Evolutionary conservation across 805 yeast species (phyloP), one percentile per base, ranked within the genome.

Genomic region (Metschnikowia peoriensis): DNA sequence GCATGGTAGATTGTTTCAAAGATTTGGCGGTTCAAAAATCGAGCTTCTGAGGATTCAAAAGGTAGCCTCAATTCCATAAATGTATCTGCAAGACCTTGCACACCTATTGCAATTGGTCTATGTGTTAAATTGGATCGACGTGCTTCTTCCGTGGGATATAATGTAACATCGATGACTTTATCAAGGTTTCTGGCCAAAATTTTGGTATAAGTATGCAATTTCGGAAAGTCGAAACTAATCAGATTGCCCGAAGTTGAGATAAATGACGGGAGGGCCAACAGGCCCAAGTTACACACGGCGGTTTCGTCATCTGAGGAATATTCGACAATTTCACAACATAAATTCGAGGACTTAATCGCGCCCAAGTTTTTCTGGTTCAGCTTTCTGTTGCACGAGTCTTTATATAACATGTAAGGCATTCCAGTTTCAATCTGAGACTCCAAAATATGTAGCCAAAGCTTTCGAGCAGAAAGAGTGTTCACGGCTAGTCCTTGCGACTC

Each of bases 391-490:
- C 97, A 88, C 9, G 96, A 81, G 73, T 93, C 99, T 67, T 93
- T 93, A 78, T 89, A 93, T 14, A 93, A 77, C 86, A 93, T 85
- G 76, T 89, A 93, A 28, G 99, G 99, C 61, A 88, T 89, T 48
- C 99, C 98, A 4, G 98, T 92, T 73, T 93, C 97, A 38, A 94
- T 88, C 73, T 93, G 99, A 35, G 97, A 84, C 66, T 89, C 94
- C 50, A 93, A 70, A 50, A 93, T 91, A 43, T 92, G 85, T 57
- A 84, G 80, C 98, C 98, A 93, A 44, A 93, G 76, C 68, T 88
- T 88, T 69, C 91, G 96, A 28, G 99, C 98, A 62, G 82, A 84
- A 53, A 91, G 77, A 17, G 84, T 82, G 14, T 41, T 29, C 59
- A 76, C 78, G 54, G 79, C 76, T 51, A 85, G 89, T 9, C 85